phyloP scores from a whole-genome alignment of 2,329 filamentous ascomycete species.

The Penicillium capsulatum region DNA sequence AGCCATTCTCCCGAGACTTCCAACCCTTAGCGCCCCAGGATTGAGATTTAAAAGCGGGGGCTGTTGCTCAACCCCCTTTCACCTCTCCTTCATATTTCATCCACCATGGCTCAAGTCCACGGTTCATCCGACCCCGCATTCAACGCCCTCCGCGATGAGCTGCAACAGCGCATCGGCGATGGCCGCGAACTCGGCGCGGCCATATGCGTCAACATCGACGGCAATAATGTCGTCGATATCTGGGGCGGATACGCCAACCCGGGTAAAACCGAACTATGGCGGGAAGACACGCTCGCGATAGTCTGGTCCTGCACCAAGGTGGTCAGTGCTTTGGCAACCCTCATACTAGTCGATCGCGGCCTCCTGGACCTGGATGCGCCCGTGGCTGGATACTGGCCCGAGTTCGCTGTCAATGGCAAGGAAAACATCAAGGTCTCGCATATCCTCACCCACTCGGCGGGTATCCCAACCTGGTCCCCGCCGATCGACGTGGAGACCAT shows the following conservation, averaged over 20 bases:
- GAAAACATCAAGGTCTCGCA: conserved; percentile 27
- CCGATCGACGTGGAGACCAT: conserved; percentile 30
- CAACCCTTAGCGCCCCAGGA: too few species aligned
- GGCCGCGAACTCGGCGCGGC: conserved; percentile 47
- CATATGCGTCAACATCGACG: conserved; percentile 42
- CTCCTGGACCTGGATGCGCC: conserved; percentile 24
- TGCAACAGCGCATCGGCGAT: conserved; percentile 36
- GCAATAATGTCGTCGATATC: conserved; percentile 46
- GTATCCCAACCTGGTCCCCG: conserved; percentile 26
- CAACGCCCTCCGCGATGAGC: conserved; percentile 26
- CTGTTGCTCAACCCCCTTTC: too few species aligned
- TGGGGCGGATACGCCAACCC: conserved; percentile 34
- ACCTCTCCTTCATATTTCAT: too few species aligned
- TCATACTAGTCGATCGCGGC: conserved; percentile 26
- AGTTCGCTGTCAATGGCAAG: conserved; percentile 32
- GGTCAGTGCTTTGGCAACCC: conserved; percentile 23
- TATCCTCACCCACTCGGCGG: conserved; percentile 21
- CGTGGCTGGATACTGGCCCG: conserved; percentile 32
- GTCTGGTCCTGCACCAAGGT: conserved; percentile 30
- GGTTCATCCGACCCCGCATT: conserved; percentile 41
- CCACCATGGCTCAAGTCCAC: conserved; percentile 14
- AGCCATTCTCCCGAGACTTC: too few species aligned
- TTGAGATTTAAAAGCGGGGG: too few species aligned
- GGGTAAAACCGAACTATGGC: conserved; percentile 34
- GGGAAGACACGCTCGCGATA: conserved; percentile 30